Evolutionary conservation across 1,284 basidiomycete genomes (phyloP).

Genomic region (Naganishia cerealis): DNA sequence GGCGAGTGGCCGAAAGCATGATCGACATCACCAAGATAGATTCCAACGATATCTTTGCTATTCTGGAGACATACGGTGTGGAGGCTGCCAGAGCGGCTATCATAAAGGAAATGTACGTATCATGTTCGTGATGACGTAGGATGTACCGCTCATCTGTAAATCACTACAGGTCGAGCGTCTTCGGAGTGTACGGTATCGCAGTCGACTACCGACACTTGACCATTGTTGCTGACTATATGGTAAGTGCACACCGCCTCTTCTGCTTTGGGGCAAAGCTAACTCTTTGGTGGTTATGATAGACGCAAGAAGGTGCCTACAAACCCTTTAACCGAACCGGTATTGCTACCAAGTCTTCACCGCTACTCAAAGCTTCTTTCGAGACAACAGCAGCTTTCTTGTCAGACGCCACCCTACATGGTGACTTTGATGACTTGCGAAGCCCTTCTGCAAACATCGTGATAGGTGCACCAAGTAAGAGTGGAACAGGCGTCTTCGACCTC

Average conservation of each 20-base stretch:
- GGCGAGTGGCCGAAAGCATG: constrained; percentile 77
- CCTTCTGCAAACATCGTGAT: constrained; percentile 85
- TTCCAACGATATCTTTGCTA: constrained; percentile 94
- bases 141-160: background rate
- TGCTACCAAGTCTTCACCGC: constrained; percentile 82
- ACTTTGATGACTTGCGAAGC: constrained; percentile 85
- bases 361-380: constrained; percentile 96
- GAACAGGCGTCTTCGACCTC: constrained; percentile 82
- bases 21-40: constrained; percentile 81
- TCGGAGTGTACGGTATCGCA: constrained; percentile 95
- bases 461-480: constrained; percentile 75
- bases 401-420: constrained; percentile 89
- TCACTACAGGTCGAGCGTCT: constrained; percentile 60
- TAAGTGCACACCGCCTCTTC: constrained; percentile 53
- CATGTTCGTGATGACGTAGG: background rate
- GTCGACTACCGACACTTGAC: constrained; percentile 93
- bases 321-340: constrained; percentile 97
- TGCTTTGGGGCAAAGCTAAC: background rate
- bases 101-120: constrained; percentile 56
- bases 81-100: constrained; percentile 96
- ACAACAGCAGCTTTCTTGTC: constrained; percentile 94
- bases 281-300: constrained; percentile 59
- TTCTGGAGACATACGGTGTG: constrained; percentile 89
- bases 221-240: constrained; percentile 99
- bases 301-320: constrained; percentile 93